These are phyloP conservation scores for Neurospora sp. DNA, from an alignment of 495 filamentous ascomycete genomes.

Conservation along the genomic window DNA sequence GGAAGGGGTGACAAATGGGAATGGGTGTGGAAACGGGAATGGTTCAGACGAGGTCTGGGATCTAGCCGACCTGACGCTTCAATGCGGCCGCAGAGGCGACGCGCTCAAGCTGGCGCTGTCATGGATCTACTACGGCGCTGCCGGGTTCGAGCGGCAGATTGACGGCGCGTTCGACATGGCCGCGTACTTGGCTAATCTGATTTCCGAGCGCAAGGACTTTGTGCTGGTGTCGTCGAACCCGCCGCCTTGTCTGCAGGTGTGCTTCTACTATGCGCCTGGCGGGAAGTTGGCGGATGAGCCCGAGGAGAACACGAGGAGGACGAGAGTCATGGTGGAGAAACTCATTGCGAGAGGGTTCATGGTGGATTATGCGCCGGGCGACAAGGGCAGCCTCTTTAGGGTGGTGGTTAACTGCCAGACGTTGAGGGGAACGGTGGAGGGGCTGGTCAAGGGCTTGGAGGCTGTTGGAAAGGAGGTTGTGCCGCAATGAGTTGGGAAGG, in stretches of 20 bases:
- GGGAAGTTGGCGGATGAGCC: constrained; percentile 39
- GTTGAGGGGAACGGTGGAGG: constrained; percentile 60
- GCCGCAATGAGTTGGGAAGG: not conserved
- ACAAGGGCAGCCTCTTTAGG: constrained; percentile 73
- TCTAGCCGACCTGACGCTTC: constrained; percentile 85
- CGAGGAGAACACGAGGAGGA: constrained; percentile 60
- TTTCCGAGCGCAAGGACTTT: constrained; percentile 49
- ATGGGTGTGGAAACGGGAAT: not conserved
- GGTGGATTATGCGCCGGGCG: constrained; percentile 83
- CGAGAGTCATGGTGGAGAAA: constrained; percentile 51
- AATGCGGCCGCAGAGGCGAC: constrained; percentile 83
- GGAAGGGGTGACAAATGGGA: not conserved
- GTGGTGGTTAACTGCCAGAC: constrained; percentile 80
- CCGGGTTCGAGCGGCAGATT: constrained; percentile 48
- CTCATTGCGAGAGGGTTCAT: constrained; percentile 75
- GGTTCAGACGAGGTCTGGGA: constrained; percentile 52
- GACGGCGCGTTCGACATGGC: constrained; percentile 61
- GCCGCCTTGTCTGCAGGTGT: constrained; percentile 86
- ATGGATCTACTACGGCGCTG: constrained; percentile 77
- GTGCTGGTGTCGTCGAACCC: constrained; percentile 63
- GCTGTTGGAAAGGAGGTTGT: constrained; percentile 47
- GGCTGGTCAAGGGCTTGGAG: constrained; percentile 62
- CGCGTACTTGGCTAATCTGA: constrained; percentile 47
- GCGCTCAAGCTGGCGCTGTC: constrained; percentile 74
- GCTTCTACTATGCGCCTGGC: constrained; percentile 72